Conservation (phyloP, 306 rosid genomes). For the Begonia masoniana region DNA sequence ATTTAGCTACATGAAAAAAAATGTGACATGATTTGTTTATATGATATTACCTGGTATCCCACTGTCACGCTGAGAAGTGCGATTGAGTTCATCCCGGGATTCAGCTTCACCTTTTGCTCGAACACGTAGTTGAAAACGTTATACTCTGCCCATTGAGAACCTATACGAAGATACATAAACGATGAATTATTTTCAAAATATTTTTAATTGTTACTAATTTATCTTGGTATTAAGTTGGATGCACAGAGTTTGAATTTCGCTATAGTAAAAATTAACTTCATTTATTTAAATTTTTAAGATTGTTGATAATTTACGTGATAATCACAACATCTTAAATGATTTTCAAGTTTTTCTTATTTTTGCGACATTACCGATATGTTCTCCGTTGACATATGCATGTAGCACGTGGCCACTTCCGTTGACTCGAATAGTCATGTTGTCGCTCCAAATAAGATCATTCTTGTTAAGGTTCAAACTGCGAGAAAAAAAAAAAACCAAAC, state of each 20-base stretch:
- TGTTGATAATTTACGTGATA: no score
- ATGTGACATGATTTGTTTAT: no score
- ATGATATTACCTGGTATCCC: slow-evolving; percentile 5
- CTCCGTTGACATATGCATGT: slow-evolving; percentile 39
- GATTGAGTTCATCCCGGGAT: slow-evolving; percentile 10
- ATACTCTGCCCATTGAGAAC: slow-evolving; percentile 31
- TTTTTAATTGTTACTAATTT: no score
- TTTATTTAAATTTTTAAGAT: no score
- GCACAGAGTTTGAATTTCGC: no score
- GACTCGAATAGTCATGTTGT: slow-evolving; percentile 21
- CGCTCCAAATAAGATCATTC: slow-evolving; percentile 32
- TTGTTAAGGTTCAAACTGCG: slow-evolving; percentile 18
- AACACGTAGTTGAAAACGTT: slow-evolving; percentile 15
- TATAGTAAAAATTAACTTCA: no score
- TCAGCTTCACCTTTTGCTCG: slow-evolving; percentile 25
- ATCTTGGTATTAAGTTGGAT: no score
- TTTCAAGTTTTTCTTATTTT: background rate
- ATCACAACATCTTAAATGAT: background rate
- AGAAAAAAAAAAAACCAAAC: background rate
- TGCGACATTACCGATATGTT: slow-evolving; percentile 23
- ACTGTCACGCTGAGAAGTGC: no score
- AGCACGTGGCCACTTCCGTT: slow-evolving; percentile 35
- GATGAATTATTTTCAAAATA: background rate
- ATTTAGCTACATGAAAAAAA: no score
- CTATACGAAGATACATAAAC: slow-evolving; percentile 5